A percentile compares a stretch with the other conserved stretches of the same genome.
Evolutionary conservation across 352 stramenopile genomes (phyloP).

Genomic region (Phytophthora tentaculata): DNA sequence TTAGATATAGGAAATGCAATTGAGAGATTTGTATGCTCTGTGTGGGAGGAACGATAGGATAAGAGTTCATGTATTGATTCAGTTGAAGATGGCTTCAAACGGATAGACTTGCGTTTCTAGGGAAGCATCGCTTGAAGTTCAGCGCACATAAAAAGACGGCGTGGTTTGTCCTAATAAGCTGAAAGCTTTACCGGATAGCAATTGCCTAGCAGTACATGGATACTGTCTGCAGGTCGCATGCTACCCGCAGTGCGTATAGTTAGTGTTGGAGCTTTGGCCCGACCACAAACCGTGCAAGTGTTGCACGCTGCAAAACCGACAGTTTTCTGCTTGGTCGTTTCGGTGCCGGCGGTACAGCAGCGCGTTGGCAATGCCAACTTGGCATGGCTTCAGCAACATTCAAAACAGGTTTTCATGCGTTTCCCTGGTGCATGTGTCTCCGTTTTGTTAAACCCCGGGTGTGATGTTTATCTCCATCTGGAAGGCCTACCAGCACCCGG

Average conservation of each 20-base stretch:
- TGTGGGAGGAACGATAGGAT: background rate
- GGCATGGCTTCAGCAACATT: background rate
- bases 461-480: background rate
- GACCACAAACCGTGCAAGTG: too few species aligned
- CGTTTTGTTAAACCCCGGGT: background rate
- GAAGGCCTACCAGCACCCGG: background rate
- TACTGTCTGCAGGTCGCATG: too few species aligned
- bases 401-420: background rate
- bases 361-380: background rate
- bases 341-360: background rate
- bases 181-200: too few species aligned
- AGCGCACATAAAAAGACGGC: conserved; percentile 21
- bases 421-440: background rate
- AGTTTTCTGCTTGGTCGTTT: background rate
- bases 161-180: conserved; percentile 1
- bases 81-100: conserved; percentile 26
- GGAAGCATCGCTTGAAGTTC: conserved; percentile 18
- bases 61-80: conserved; percentile 5
- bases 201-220: too few species aligned
- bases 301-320: too few species aligned
- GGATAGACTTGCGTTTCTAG: background rate
- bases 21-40: too few species aligned
- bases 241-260: too few species aligned
- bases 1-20: too few species aligned
- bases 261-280: too few species aligned